These are phyloP conservation scores for Xylaria sp. DNA, from an alignment of 2,329 filamentous ascomycete species.

Conservation along the genomic window DNA sequence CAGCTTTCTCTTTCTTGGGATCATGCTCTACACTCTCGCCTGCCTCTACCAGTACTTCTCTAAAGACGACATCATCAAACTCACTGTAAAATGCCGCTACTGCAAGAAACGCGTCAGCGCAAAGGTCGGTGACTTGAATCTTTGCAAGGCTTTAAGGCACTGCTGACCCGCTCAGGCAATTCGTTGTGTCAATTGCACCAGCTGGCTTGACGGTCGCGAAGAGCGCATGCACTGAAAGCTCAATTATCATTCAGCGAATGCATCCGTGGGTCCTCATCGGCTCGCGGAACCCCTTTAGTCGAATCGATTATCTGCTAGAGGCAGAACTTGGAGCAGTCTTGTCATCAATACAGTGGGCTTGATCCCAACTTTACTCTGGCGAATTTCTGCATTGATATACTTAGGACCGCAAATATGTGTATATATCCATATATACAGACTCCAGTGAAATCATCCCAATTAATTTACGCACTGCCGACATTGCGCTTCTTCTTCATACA, in stretches of 20 bases:
- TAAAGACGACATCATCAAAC: constrained; percentile 76
- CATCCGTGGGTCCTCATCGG: background rate
- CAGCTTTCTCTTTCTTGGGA: constrained; percentile 72
- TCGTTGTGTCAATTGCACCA: constrained; percentile 66
- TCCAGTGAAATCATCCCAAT: background rate
- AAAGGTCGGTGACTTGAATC: constrained; percentile 40
- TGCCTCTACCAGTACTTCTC: constrained; percentile 69
- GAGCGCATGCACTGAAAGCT: constrained; percentile 50
- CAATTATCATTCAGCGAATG: background rate
- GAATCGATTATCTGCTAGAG: background rate
- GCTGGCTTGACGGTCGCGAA: constrained; percentile 66
- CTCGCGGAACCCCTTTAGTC: background rate
- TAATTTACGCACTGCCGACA: constrained; percentile 5
- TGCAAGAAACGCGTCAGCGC: constrained; percentile 57
- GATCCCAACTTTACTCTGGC: constrained; percentile 1
- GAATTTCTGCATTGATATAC: constrained; percentile 28
- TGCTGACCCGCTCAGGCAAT: constrained; percentile 49
- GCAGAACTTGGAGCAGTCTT: constrained; percentile 4
- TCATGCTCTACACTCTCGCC: constrained; percentile 73
- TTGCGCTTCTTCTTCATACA: constrained; percentile 43
- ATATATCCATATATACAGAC: constrained; percentile 15
- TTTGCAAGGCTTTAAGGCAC: background rate
- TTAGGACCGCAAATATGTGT: constrained; percentile 14
- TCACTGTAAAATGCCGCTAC: constrained; percentile 73
- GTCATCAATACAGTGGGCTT: constrained; percentile 12